These are phyloP conservation scores for Colletotrichum liriopes DNA, from an alignment of 2,329 filamentous ascomycete species.

Conservation along the genomic window DNA sequence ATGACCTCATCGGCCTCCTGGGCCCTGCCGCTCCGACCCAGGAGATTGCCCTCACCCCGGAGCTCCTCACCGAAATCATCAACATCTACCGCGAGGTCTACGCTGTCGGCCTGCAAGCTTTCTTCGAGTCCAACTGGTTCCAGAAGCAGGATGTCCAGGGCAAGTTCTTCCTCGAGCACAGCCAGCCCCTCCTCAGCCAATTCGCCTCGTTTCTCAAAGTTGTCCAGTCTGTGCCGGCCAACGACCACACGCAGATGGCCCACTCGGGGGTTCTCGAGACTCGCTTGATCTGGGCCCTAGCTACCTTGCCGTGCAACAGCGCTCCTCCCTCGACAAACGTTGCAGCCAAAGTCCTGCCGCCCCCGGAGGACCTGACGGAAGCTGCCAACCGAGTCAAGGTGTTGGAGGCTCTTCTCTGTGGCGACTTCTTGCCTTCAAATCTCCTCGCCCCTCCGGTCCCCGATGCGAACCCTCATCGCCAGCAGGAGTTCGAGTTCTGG, in stretches of 20 bases:
- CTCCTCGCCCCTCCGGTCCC: constrained; percentile 67
- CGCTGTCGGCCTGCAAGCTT: constrained; percentile 79
- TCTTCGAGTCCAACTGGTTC: constrained; percentile 91
- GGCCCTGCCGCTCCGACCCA: constrained; percentile 72
- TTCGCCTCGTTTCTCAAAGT: constrained; percentile 76
- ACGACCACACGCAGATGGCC: constrained; percentile 67
- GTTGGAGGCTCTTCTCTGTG: constrained; percentile 83
- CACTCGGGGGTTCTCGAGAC: constrained; percentile 71
- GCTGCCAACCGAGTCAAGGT: constrained; percentile 81
- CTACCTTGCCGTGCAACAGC: constrained; percentile 63
- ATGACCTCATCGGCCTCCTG: constrained; percentile 78
- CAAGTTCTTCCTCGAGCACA: constrained; percentile 63
- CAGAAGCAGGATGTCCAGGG: constrained; percentile 62
- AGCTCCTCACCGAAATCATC: constrained; percentile 76
- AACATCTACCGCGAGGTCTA: constrained; percentile 84
- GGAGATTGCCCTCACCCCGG: constrained; percentile 65
- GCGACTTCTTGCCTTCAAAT: constrained; percentile 74
- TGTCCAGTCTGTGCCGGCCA: constrained; percentile 64
- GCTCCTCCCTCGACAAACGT: constrained; percentile 54
- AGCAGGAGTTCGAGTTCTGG: constrained; percentile 86
- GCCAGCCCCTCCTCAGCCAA: constrained; percentile 74
- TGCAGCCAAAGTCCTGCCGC: constrained; percentile 57
- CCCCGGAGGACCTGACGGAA: constrained; percentile 73
- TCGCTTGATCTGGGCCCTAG: constrained; percentile 73
- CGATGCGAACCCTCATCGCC: constrained; percentile 67